These are phyloP conservation scores for Coemansia sp. DNA, from an alignment of 192 early-diverging fungal species.

Conservation along the genomic window DNA sequence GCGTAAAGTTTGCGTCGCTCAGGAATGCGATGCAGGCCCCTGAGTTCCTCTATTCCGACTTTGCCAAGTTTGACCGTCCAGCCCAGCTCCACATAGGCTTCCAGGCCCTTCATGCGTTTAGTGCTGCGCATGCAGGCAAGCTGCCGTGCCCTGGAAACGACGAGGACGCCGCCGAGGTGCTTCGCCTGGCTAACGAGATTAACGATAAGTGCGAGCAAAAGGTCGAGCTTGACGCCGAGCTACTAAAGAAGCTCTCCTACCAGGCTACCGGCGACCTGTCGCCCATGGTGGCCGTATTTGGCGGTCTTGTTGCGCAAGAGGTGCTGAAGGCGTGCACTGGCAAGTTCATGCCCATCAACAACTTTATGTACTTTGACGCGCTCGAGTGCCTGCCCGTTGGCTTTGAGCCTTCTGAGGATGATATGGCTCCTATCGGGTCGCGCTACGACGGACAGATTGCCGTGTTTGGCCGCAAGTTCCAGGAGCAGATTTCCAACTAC, in stretches of 20 bases:
- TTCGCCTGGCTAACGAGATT: slow-evolving; percentile 68
- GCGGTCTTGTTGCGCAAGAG: slow-evolving; percentile 96
- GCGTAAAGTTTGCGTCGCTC: slow-evolving; percentile 74
- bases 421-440: slow-evolving; percentile 73
- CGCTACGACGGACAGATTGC: slow-evolving; percentile 97
- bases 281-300: slow-evolving; percentile 95
- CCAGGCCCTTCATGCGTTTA: slow-evolving; percentile 88
- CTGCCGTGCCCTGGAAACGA: slow-evolving; percentile 86
- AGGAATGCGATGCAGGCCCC: slow-evolving; percentile 74
- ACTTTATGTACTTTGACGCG: slow-evolving; percentile 96
- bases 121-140: slow-evolving; percentile 57
- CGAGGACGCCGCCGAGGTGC: slow-evolving; percentile 78
- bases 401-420: slow-evolving; percentile 62
- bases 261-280: slow-evolving; percentile 88
- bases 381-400: slow-evolving; percentile 89
- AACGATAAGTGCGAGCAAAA: slow-evolving; percentile 67
- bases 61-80: slow-evolving; percentile 98
- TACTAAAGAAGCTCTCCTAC: slow-evolving; percentile 83
- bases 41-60: slow-evolving; percentile 87
- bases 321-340: slow-evolving; percentile 97
- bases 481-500: slow-evolving; percentile 78
- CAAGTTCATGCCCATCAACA: slow-evolving; percentile 90
- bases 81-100: slow-evolving; percentile 88
- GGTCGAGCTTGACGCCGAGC: slow-evolving; percentile 78
- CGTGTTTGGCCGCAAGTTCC: slow-evolving; percentile 92